These are phyloP conservation scores for Nematocida displodere DNA, from an alignment of 371 early-diverging fungal genomes.

Conservation along the genomic window DNA sequence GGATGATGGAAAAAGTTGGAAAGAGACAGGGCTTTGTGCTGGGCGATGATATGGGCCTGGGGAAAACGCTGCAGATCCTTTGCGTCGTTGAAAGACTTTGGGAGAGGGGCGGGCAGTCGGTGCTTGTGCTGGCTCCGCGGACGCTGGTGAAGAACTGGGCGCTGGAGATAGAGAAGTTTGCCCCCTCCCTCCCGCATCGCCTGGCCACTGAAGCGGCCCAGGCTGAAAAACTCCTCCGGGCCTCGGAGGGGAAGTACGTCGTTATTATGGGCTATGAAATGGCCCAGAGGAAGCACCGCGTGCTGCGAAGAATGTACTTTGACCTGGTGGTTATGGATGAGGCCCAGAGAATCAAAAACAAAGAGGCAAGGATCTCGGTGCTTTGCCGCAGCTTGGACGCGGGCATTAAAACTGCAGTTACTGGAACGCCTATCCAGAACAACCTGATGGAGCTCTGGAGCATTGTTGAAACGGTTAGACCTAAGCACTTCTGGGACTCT, in stretches of 20 bases:
- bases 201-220: background rate
- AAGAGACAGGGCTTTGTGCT: constrained; percentile 79
- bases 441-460: constrained; percentile 90
- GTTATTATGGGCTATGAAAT: constrained; percentile 19
- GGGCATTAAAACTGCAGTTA: constrained; percentile 73
- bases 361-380: constrained; percentile 77
- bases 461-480: constrained; percentile 83
- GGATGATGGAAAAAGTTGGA: constrained; percentile 68
- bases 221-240: background rate
- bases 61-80: constrained; percentile 86
- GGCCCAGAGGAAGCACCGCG: constrained; percentile 20
- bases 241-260: constrained; percentile 22
- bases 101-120: constrained; percentile 62
- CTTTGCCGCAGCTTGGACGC: constrained; percentile 68
- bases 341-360: constrained; percentile 91
- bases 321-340: constrained; percentile 86
- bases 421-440: constrained; percentile 96
- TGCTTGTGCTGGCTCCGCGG: constrained; percentile 81
- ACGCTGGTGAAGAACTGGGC: constrained; percentile 90
- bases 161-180: constrained; percentile 80
- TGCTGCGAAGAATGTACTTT: constrained; percentile 68
- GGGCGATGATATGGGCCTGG: constrained; percentile 94
- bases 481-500: constrained; percentile 80
- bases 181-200: background rate
- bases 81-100: constrained; percentile 69